A percentile compares a stretch with the other conserved stretches of the same genome.
phyloP scores from a whole-genome alignment of 176 grass and related monocot genomes.

The Tuctoria greenei region DNA sequence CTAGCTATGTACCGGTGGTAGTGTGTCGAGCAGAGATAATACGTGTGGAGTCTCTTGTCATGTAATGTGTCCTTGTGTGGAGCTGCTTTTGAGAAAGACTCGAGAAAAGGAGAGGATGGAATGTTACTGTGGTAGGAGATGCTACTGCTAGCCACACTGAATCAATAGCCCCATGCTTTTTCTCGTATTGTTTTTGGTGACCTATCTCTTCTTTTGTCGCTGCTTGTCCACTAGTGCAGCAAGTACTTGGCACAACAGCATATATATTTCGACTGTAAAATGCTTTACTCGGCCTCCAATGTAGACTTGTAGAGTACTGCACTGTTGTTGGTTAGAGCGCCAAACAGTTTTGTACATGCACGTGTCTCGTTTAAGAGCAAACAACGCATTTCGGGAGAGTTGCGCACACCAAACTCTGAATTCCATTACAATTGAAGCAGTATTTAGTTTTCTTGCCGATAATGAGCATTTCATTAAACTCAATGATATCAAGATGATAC shows the following conservation, averaged over 20 bases:
- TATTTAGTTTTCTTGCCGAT: too few relatives aligned
- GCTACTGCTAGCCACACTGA: not conserved
- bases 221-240: not conserved
- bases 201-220: not conserved
- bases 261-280: slow-evolving; percentile 4
- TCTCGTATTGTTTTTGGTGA: not conserved
- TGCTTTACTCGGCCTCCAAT: slow-evolving; percentile 4
- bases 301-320: not conserved
- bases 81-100: slow-evolving; percentile 42
- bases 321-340: not conserved
- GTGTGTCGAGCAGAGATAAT: slow-evolving; percentile 31
- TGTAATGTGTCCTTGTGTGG: slow-evolving; percentile 32
- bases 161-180: not conserved
- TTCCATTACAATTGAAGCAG: too few relatives aligned
- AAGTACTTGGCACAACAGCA: not conserved
- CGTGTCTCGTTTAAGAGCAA: not conserved
- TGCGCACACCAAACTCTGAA: too few relatives aligned
- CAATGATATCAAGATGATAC: too few relatives aligned
- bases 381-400: not conserved
- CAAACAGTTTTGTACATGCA: not conserved
- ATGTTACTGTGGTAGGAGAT: slow-evolving; percentile 24
- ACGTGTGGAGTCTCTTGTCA: slow-evolving; percentile 26
- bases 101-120: slow-evolving; percentile 1
- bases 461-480: too few relatives aligned
- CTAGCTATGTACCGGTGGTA: slow-evolving; percentile 17